A percentile compares a stretch with the other conserved stretches of the same genome.
Evolutionary conservation across 768 basidiomycete species (phyloP).

Genomic region (Phaffia tasmanica): DNA sequence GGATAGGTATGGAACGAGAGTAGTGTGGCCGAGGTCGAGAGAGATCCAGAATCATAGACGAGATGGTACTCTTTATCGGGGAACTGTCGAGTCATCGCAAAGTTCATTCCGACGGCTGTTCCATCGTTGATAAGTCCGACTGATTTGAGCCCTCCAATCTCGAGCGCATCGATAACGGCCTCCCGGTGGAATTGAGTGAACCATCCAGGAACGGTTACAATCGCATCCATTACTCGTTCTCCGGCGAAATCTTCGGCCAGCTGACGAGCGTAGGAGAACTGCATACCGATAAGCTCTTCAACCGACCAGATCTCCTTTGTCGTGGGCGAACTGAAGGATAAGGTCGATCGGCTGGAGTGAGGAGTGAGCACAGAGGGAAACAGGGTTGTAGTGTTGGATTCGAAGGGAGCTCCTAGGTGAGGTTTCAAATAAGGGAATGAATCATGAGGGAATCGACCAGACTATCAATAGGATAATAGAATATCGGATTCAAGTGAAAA

Average conservation of each 20-base stretch:
- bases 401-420: slow-evolving; percentile 48
- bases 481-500: background rate
- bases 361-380: slow-evolving; percentile 34
- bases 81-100: slow-evolving; percentile 91
- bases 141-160: slow-evolving; percentile 73
- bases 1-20: slow-evolving; percentile 37
- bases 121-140: slow-evolving; percentile 85
- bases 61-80: slow-evolving; percentile 56
- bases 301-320: slow-evolving; percentile 50
- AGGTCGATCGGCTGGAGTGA: slow-evolving; percentile 45
- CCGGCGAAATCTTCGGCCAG: slow-evolving; percentile 62
- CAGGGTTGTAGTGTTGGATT: slow-evolving; percentile 27
- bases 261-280: slow-evolving; percentile 76
- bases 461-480: slow-evolving; percentile 44
- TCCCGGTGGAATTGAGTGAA: slow-evolving; percentile 85
- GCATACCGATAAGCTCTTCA: slow-evolving; percentile 90
- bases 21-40: slow-evolving; percentile 37
- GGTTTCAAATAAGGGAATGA: slow-evolving; percentile 77
- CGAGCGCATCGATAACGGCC: slow-evolving; percentile 81
- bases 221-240: slow-evolving; percentile 69
- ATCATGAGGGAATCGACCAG: slow-evolving; percentile 79
- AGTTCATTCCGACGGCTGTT: slow-evolving; percentile 90
- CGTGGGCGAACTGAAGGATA: slow-evolving; percentile 41
- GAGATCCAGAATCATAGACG: slow-evolving; percentile 89
- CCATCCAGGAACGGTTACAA: slow-evolving; percentile 81